phyloP scores from a whole-genome alignment of 2,329 filamentous ascomycete genomes.

The Talaromyces sp. region DNA sequence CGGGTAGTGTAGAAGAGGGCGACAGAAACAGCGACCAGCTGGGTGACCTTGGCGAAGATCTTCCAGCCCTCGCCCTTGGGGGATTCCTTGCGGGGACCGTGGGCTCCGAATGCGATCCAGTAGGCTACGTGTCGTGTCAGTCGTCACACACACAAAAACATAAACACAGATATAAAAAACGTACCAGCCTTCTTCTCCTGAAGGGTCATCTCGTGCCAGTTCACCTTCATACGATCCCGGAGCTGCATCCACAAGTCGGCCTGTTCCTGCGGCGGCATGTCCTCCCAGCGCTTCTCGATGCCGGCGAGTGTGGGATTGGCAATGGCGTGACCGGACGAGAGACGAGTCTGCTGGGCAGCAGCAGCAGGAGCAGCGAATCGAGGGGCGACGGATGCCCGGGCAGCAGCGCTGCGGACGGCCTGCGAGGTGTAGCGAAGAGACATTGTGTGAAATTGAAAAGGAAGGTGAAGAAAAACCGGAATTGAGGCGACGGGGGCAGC shows the following conservation, averaged over 20 bases:
- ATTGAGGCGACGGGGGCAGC: not conserved
- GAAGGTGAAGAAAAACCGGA: slow-evolving; percentile 11
- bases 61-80: slow-evolving; percentile 81
- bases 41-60: slow-evolving; percentile 66
- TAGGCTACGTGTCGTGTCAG: slow-evolving; percentile 61
- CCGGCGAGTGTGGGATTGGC: slow-evolving; percentile 95
- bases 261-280: slow-evolving; percentile 96
- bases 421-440: slow-evolving; percentile 42
- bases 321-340: slow-evolving; percentile 78
- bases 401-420: slow-evolving; percentile 39
- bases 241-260: slow-evolving; percentile 98
- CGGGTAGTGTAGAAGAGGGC: slow-evolving; percentile 69
- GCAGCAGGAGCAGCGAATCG: slow-evolving; percentile 35
- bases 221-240: slow-evolving; percentile 96
- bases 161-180: no score
- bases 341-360: slow-evolving; percentile 47
- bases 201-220: slow-evolving; percentile 90
- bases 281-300: slow-evolving; percentile 99
- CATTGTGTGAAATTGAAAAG: slow-evolving; percentile 35
- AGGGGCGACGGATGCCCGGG: slow-evolving; percentile 29
- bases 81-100: slow-evolving; percentile 78
- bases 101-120: slow-evolving; percentile 97
- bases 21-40: slow-evolving; percentile 63
- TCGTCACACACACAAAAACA: no score
- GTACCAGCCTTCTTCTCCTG: slow-evolving; percentile 99